Conservation (phyloP, 108 stramenopile species). For the Seminavis robusta region DNA sequence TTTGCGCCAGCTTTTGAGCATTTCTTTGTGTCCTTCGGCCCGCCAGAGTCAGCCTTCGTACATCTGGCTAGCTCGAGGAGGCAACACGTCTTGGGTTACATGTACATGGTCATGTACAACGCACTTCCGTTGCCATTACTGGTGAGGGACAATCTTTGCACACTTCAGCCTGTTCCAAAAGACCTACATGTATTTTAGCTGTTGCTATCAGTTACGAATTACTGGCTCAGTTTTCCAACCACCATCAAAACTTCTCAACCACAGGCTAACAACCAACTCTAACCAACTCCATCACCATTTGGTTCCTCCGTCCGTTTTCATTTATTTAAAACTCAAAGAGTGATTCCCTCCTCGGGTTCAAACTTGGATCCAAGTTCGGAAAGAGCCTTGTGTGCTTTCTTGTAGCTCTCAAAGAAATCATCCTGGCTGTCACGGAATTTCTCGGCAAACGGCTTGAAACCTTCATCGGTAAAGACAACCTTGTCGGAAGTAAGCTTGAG, state of each 20-base stretch:
- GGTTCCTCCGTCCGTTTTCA: too few species aligned
- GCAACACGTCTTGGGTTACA: too few species aligned
- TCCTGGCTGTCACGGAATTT: slow-evolving; percentile 87
- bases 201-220: neutral
- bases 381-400: slow-evolving; percentile 89
- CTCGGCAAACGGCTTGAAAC: slow-evolving; percentile 65
- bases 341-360: slow-evolving; percentile 54
- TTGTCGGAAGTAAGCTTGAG: slow-evolving; percentile 79
- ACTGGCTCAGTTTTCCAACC: neutral
- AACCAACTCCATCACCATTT: neutral
- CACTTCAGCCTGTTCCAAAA: too few species aligned
- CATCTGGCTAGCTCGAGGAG: too few species aligned
- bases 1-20: too few species aligned
- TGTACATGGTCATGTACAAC: too few species aligned
- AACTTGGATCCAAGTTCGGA: slow-evolving; percentile 87
- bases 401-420: slow-evolving; percentile 89
- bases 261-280: neutral
- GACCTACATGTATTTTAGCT: too few species aligned
- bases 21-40: too few species aligned
- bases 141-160: too few species aligned
- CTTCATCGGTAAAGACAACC: slow-evolving; percentile 65
- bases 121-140: too few species aligned
- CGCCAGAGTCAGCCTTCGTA: too few species aligned
- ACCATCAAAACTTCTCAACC: neutral
- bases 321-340: slow-evolving; percentile 34